Evolutionary conservation across 371 early-diverging fungal species (phyloP).

Genomic region (Entomophthora muscae): DNA sequence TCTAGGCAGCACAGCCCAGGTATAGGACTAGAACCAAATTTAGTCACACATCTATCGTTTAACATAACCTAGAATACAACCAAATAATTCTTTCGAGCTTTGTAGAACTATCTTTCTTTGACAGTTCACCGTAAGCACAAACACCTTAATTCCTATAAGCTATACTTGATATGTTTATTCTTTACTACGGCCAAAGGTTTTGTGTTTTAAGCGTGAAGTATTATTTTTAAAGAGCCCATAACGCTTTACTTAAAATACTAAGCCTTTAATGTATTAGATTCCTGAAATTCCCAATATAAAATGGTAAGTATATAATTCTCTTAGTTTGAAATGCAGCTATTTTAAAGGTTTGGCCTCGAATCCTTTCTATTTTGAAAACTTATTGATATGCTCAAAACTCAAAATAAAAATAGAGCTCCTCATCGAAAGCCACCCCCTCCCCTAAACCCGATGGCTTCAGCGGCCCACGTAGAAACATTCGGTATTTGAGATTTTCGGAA

Average conservation of each 20-base stretch:
- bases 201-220: too few species aligned
- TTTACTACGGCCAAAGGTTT: too few species aligned
- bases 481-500: not conserved
- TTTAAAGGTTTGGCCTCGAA: not conserved
- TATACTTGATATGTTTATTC: not conserved
- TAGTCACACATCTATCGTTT: not conserved
- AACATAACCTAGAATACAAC: not conserved
- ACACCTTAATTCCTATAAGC: not conserved
- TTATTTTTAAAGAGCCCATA: too few species aligned
- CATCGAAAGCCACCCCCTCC: conserved; percentile 12
- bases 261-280: not conserved
- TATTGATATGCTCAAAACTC: not conserved
- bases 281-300: not conserved
- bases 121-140: not conserved
- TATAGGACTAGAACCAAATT: not conserved
- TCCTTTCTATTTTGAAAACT: not conserved
- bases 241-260: not conserved
- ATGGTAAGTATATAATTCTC: not conserved
- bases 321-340: not conserved
- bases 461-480: not conserved
- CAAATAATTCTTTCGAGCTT: too few species aligned
- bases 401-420: conserved; percentile 1
- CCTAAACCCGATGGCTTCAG: conserved; percentile 14
- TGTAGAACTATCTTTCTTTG: not conserved
- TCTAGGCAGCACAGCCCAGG: not conserved